These are phyloP conservation scores for Gossypium herbaceum DNA, from an alignment of 345 rosid species.

Conservation along the genomic window DNA sequence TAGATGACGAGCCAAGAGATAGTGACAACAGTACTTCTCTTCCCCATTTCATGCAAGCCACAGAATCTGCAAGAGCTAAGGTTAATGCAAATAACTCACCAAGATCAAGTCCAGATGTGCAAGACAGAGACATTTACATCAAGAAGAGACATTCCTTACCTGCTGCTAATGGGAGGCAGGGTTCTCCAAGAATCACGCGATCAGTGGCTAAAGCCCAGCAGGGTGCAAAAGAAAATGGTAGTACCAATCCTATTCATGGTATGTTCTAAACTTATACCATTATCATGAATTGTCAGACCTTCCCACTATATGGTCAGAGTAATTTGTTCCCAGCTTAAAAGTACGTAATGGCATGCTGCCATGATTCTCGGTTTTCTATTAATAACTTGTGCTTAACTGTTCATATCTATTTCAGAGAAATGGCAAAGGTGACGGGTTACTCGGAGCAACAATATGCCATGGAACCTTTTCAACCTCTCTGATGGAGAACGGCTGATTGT, in stretches of 20 bases:
- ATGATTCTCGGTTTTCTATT: not conserved
- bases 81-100: slow-evolving; percentile 74
- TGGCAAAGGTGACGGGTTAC: slow-evolving; percentile 69
- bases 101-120: slow-evolving; percentile 88
- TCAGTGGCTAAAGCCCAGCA: slow-evolving; percentile 61
- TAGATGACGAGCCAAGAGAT: slow-evolving; percentile 70
- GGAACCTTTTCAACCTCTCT: not conserved
- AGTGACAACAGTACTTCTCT: slow-evolving; percentile 61
- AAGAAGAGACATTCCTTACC: slow-evolving; percentile 95
- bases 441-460: not conserved
- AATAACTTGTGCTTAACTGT: not conserved
- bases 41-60: slow-evolving; percentile 97
- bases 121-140: slow-evolving; percentile 57
- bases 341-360: not conserved
- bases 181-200: slow-evolving; percentile 74
- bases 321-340: too few relatives aligned
- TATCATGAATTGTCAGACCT: not conserved
- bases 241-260: slow-evolving; percentile 35
- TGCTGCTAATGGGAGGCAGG: slow-evolving; percentile 78
- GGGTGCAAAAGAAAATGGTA: slow-evolving; percentile 53
- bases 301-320: not conserved
- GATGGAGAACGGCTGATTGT: slow-evolving; percentile 13
- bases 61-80: slow-evolving; percentile 93
- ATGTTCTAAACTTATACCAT: slow-evolving; percentile 14
- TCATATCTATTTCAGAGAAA: slow-evolving; percentile 53